phyloP scores from a whole-genome alignment of 148 eudicot species.

The Nepenthes gracilis region DNA sequence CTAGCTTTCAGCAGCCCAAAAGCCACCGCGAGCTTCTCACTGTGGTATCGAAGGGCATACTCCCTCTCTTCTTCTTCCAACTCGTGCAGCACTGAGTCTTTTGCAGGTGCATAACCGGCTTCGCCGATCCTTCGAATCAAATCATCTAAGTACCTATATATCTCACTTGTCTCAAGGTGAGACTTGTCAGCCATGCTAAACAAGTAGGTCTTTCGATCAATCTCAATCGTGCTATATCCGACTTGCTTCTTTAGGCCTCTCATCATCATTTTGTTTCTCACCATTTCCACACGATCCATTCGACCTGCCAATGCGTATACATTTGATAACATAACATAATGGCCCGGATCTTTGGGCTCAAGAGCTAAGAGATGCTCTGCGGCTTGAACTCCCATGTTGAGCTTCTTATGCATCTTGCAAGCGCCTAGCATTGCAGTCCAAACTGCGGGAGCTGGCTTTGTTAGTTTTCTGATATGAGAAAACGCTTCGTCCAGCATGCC shows the following conservation, averaged over 20 bases:
- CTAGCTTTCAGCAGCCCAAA: conserved; percentile 40
- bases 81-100: conserved; percentile 44
- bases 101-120: conserved; percentile 38
- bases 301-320: conserved; percentile 47
- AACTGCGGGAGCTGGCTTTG: conserved; percentile 25
- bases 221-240: conserved; percentile 46
- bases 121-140: conserved; percentile 35
- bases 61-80: conserved; percentile 59
- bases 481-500: conserved; percentile 44
- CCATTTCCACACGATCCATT: conserved; percentile 41
- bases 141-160: conserved; percentile 44
- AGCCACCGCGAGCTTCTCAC: conserved; percentile 64
- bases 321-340: conserved; percentile 47
- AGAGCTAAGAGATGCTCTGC: conserved; percentile 48
- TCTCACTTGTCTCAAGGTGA: conserved; percentile 28
- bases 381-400: conserved; percentile 33
- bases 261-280: conserved; percentile 36
- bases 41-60: conserved; percentile 43
- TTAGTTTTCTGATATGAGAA: conserved; percentile 15
- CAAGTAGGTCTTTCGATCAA: conserved; percentile 33
- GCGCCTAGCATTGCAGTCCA: conserved; percentile 62
- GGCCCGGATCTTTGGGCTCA: conserved; percentile 41
- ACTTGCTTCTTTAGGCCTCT: conserved; percentile 41
- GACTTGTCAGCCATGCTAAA: conserved; percentile 56
- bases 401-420: conserved; percentile 53